Conservation (phyloP, 2,329 filamentous ascomycete species). For the Pestalotiopsis sp. region DNA sequence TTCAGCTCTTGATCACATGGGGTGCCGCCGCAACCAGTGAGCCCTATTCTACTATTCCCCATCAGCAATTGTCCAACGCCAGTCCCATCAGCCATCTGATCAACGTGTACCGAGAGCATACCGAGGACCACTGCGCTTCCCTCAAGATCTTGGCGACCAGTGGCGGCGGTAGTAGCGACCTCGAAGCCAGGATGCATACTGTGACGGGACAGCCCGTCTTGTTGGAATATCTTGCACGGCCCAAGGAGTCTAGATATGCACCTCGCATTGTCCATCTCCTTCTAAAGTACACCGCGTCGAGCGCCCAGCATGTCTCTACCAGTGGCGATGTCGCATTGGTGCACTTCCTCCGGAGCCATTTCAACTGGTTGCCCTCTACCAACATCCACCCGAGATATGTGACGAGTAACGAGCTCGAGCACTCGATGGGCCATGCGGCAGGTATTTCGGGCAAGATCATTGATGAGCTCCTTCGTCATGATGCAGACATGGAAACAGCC, state of each 20-base stretch:
- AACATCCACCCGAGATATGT: neutral
- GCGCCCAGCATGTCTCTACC: neutral
- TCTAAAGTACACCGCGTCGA: neutral
- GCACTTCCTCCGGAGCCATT: conserved; percentile 2
- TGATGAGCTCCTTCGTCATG: neutral
- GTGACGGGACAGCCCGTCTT: conserved; percentile 1
- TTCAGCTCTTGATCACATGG: neutral
- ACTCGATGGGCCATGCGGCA: neutral
- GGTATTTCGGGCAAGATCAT: neutral
- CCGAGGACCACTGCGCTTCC: neutral
- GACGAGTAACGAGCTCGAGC: neutral
- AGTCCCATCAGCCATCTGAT: conserved; percentile 5
- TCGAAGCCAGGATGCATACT: neutral
- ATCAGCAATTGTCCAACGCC: neutral
- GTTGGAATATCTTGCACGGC: neutral
- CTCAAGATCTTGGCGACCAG: neutral
- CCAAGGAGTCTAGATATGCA: neutral
- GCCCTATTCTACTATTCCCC: neutral
- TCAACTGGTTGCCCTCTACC: neutral
- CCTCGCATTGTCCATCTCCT: neutral
- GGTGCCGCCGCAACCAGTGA: neutral
- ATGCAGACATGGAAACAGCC: neutral
- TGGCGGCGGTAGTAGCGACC: neutral
- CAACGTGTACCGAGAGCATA: neutral
- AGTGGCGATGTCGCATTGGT: neutral